These are phyloP conservation scores for Byssochlamys sp. DNA, from an alignment of 2,329 filamentous ascomycete genomes.

Conservation along the genomic window DNA sequence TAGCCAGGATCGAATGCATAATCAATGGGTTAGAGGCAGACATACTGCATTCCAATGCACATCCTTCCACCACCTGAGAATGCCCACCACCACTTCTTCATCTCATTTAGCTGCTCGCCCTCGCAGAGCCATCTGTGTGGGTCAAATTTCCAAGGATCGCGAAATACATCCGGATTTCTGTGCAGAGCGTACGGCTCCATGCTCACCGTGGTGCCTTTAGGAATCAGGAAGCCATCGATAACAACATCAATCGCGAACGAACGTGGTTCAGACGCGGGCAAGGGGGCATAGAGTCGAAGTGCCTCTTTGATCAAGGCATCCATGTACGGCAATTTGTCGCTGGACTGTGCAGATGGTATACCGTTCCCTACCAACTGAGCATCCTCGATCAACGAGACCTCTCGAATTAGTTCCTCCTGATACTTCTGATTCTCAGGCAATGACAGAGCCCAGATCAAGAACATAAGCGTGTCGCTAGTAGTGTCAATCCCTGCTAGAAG, in stretches of 20 bases:
- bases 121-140: slow-evolving; percentile 23
- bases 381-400: slow-evolving; percentile 26
- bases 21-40: not conserved
- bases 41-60: slow-evolving; percentile 30
- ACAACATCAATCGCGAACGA: slow-evolving; percentile 18
- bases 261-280: slow-evolving; percentile 43
- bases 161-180: slow-evolving; percentile 23
- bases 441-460: slow-evolving; percentile 43
- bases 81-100: slow-evolving; percentile 30
- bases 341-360: slow-evolving; percentile 25
- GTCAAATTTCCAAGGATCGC: slow-evolving; percentile 17
- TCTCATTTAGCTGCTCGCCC: slow-evolving; percentile 12
- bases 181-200: slow-evolving; percentile 25
- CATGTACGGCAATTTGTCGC: slow-evolving; percentile 36
- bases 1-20: not conserved
- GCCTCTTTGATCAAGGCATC: slow-evolving; percentile 45
- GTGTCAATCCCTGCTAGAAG: slow-evolving; percentile 47
- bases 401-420: slow-evolving; percentile 39
- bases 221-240: slow-evolving; percentile 28
- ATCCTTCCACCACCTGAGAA: slow-evolving; percentile 34
- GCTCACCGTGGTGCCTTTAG: slow-evolving; percentile 22
- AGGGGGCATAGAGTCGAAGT: slow-evolving; percentile 39
- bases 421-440: slow-evolving; percentile 31
- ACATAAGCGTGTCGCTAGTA: slow-evolving; percentile 45
- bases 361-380: slow-evolving; percentile 16